Base-by-base conservation (phyloP, 2,329 filamentous ascomycete genomes). In the Venturia asperata region DNA sequence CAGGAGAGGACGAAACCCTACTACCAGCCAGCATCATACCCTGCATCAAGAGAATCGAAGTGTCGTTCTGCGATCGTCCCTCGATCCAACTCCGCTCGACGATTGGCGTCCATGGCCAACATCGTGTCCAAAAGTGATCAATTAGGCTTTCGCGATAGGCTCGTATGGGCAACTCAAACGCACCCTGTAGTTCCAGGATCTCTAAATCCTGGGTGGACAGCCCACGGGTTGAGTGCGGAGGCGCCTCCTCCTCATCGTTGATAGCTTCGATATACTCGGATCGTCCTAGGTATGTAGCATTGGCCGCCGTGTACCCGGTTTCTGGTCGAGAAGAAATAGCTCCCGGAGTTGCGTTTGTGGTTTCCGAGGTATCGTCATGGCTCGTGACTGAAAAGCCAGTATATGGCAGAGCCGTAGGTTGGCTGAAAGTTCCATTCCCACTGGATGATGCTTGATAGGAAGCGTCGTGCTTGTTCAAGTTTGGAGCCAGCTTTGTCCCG, bases 21-120 rank as follows among this genome's bases (percentile, higher is more conserved):
- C 77, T 78, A 1, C 76, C 77, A 9, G 77, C 77, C 1, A 79
- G 70, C 55, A 78, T 75, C 21, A 79, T 73, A 1, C 76, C 73
- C 64, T 79, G 64, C 67, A 76, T 70, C 1, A 74, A 69, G 1
- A 74, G 64, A n/a, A 72, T 69, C 6, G 72, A 74, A 2, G 70
- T 67, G 45, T 70, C 70, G 19, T 69, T 68, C 2, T 72, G 70
- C 13, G 70, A 68, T 3, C 71, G 65, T 30, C 73, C 71, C n/a
- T 76, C 70, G 5, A 77, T 68, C 76, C 76, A 78, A 56, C 70
- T 73, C 2, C 75, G 74, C 45, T 78, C 75, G 5, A 78, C 72
- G 27, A 78, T 74, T 1, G 77, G 77, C 0, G 75, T 77, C 77
- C 77, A 79, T 10, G 75, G 74, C 47, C 74, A 74, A 64, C 77